Evolutionary conservation across 164 flowering plant species (phyloP).

Genomic region (Stephania japonica): DNA sequence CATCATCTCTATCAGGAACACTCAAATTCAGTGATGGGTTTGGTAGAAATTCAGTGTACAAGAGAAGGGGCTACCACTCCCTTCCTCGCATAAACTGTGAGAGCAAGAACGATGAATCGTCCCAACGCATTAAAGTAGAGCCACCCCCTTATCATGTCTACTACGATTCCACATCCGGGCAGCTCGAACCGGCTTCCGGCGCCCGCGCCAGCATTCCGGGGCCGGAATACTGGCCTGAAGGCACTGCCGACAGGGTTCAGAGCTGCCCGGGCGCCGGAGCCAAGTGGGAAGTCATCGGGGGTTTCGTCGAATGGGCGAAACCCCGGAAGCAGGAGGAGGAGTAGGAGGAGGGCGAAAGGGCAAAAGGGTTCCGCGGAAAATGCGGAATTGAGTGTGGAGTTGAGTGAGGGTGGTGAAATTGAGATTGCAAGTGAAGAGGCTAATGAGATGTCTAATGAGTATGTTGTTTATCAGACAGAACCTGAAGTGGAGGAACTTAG

Average conservation of each 20-base stretch:
- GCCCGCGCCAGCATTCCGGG: slow-evolving; percentile 88
- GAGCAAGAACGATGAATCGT: slow-evolving; percentile 41
- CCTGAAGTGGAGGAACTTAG: slow-evolving; percentile 42
- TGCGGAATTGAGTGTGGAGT: slow-evolving; percentile 29
- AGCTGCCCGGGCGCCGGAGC: slow-evolving; percentile 90
- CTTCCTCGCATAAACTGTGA: slow-evolving; percentile 53
- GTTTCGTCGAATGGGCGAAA: slow-evolving; percentile 72
- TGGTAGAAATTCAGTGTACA: too few species aligned
- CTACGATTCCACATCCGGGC: slow-evolving; percentile 79
- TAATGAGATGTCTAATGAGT: slow-evolving; percentile 49
- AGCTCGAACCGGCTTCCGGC: slow-evolving; percentile 91
- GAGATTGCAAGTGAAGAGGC: slow-evolving; percentile 44
- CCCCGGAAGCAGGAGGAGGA: slow-evolving; percentile 92
- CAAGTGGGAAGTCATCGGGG: slow-evolving; percentile 60
- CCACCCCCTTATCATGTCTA: slow-evolving; percentile 65
- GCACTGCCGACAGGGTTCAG: slow-evolving; percentile 73
- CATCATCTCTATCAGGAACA: too few species aligned
- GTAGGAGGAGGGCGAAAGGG: slow-evolving; percentile 51
- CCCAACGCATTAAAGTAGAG: slow-evolving; percentile 50
- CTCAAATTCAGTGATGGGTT: too few species aligned
- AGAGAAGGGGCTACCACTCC: slow-evolving; percentile 19
- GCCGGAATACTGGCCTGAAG: slow-evolving; percentile 91
- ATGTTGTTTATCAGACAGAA: slow-evolving; percentile 67
- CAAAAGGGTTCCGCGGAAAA: slow-evolving; percentile 36
- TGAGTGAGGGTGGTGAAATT: slow-evolving; percentile 26